These are phyloP conservation scores for Ensete glaucum DNA, from an alignment of 176 grass and related monocot species.

Conservation along the genomic window DNA sequence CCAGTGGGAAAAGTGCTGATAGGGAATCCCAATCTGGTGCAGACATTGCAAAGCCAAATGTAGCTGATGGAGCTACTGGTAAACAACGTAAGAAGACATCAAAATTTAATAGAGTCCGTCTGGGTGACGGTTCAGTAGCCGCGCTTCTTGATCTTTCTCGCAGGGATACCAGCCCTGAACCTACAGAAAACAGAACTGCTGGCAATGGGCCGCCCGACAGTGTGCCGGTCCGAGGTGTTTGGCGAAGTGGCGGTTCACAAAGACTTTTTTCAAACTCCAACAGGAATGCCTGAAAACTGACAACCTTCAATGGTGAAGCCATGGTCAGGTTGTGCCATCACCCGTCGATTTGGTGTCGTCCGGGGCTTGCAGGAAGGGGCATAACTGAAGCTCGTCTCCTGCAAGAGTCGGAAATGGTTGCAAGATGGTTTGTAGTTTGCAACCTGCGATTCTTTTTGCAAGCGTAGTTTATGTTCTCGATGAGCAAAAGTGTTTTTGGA, in stretches of 20 bases:
- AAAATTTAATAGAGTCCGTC: slow-evolving; percentile 56
- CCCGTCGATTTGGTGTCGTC: no score
- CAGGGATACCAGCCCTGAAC: slow-evolving; percentile 27
- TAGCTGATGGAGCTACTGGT: slow-evolving; percentile 1
- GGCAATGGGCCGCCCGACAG: slow-evolving; percentile 5
- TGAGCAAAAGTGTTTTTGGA: no score
- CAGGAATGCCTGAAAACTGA: slow-evolving; percentile 17
- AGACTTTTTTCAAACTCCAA: slow-evolving; percentile 34
- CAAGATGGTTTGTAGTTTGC: no score
- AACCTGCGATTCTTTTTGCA: no score
- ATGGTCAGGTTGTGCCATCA: no score
- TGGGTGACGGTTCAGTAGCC: slow-evolving; percentile 52
- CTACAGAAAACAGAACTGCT: slow-evolving; percentile 13
- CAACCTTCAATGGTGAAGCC: no score
- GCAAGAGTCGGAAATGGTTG: no score
- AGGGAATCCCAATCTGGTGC: background rate
- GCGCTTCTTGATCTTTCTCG: slow-evolving; percentile 36
- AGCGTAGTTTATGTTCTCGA: no score
- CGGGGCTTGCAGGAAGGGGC: no score
- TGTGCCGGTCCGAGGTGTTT: slow-evolving; percentile 50
- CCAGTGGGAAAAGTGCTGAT: background rate
- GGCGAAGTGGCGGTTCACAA: slow-evolving; percentile 68
- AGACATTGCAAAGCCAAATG: slow-evolving; percentile 8
- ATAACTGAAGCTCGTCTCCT: no score
- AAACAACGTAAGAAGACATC: slow-evolving; percentile 49